These are phyloP conservation scores for Aquilaria malaccensis DNA, from an alignment of 345 rosid species.

Conservation along the genomic window DNA sequence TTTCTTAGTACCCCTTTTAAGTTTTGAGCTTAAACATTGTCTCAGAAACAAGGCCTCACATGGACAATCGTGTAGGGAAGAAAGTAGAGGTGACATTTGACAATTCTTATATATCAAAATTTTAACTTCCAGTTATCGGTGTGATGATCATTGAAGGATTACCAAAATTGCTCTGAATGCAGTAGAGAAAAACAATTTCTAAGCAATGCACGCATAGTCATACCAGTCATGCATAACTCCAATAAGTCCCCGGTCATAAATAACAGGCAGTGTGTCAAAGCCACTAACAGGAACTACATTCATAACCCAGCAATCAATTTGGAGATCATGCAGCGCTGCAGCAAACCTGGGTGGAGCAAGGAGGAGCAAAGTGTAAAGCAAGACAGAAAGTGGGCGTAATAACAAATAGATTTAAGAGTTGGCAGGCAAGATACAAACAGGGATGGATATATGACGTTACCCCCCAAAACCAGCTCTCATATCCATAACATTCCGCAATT, in stretches of 20 bases:
- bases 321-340: slow-evolving; percentile 46
- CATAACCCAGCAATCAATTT: slow-evolving; percentile 59
- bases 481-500: slow-evolving; percentile 52
- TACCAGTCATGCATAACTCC: slow-evolving; percentile 77
- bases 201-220: not conserved
- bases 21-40: no score
- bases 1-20: no score
- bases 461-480: slow-evolving; percentile 77
- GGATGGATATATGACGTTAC: slow-evolving; percentile 18
- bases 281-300: slow-evolving; percentile 51
- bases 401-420: not conserved
- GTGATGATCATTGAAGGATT: no score
- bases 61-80: no score
- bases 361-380: slow-evolving; percentile 1
- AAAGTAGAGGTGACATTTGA: no score
- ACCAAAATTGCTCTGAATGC: no score
- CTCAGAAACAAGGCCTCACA: no score
- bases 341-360: slow-evolving; percentile 41
- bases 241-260: slow-evolving; percentile 58
- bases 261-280: slow-evolving; percentile 62
- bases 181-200: no score
- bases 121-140: no score
- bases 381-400: no score
- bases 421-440: not conserved
- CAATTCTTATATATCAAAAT: no score